Conservation (phyloP, 805 yeast genomes). For the Wickerhamiella shivajii region DNA sequence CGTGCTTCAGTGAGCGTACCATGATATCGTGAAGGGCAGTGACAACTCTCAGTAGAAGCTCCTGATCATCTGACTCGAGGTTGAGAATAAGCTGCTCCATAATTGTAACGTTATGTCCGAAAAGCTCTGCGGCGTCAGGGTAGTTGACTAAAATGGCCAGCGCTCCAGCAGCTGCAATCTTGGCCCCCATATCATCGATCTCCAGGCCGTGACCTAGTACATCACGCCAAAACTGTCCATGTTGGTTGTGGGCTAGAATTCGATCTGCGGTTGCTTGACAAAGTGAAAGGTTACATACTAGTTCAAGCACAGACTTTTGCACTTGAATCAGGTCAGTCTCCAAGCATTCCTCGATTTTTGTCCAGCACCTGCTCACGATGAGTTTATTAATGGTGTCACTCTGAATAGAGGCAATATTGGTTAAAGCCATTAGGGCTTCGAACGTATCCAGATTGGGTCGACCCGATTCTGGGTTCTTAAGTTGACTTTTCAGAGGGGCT, state of each 20-base stretch:
- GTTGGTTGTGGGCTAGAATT: slow-evolving; percentile 22
- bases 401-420: slow-evolving; percentile 44
- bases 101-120: slow-evolving; percentile 20
- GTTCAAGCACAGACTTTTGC: slow-evolving; percentile 48
- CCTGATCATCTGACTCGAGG: slow-evolving; percentile 17
- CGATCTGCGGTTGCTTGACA: slow-evolving; percentile 25
- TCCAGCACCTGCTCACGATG: slow-evolving; percentile 31
- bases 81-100: slow-evolving; percentile 16
- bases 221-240: slow-evolving; percentile 21
- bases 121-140: slow-evolving; percentile 22
- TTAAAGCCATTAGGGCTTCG: slow-evolving; percentile 49
- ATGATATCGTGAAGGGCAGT: slow-evolving; percentile 18
- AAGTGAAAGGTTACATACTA: slow-evolving; percentile 44
- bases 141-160: slow-evolving; percentile 27
- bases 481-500: slow-evolving; percentile 21
- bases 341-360: slow-evolving; percentile 31
- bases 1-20: slow-evolving; percentile 10
- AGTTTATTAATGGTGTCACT: slow-evolving; percentile 29
- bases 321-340: slow-evolving; percentile 34
- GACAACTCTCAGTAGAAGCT: slow-evolving; percentile 20
- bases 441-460: slow-evolving; percentile 28
- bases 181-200: slow-evolving; percentile 22
- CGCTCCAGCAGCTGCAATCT: slow-evolving; percentile 29
- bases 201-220: slow-evolving; percentile 20
- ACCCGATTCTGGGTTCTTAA: slow-evolving; percentile 16